These are phyloP conservation scores for Paecilomyces sp. DNA, from an alignment of 2,329 filamentous ascomycete species.

Conservation along the genomic window DNA sequence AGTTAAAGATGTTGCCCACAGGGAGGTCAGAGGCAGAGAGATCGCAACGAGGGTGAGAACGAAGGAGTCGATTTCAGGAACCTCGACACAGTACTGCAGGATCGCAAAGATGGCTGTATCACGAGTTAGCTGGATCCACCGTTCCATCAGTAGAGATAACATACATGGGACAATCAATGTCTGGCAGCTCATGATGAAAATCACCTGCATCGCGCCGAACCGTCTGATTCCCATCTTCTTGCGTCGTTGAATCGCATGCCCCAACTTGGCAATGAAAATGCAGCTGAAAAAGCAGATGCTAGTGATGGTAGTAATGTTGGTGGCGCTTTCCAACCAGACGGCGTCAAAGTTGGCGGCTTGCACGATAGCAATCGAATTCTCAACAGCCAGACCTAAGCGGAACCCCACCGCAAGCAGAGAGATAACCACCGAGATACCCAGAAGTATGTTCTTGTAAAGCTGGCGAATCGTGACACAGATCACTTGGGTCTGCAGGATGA, in stretches of 20 bases:
- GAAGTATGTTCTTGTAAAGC: conserved; percentile 39
- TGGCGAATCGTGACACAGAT: conserved; percentile 47
- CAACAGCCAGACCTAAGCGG: conserved; percentile 46
- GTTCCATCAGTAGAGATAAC: conserved; percentile 2
- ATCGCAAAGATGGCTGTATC: conserved; percentile 54
- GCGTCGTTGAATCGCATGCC: conserved; percentile 49
- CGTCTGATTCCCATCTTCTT: conserved; percentile 50
- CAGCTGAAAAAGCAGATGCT: conserved; percentile 56
- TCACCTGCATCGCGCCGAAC: conserved; percentile 59
- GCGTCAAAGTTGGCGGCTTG: conserved; percentile 16
- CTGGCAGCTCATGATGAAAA: conserved; percentile 62
- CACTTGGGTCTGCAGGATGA: conserved; percentile 58
- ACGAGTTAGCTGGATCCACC: conserved; percentile 11
- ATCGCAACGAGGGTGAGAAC: conserved; percentile 54
- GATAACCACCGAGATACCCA: conserved; percentile 41
- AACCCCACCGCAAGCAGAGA: conserved; percentile 47
- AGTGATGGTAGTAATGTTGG: conserved; percentile 46
- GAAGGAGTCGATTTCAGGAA: conserved; percentile 49
- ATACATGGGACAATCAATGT: conserved; percentile 59
- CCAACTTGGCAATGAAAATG: conserved; percentile 57
- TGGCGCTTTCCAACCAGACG: conserved; percentile 36
- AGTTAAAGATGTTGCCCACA: conserved; percentile 51
- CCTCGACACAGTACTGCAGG: conserved; percentile 45
- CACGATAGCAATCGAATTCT: conserved; percentile 40
- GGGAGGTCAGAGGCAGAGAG: conserved; percentile 58